phyloP scores from a whole-genome alignment of 768 basidiomycete species.

The Calocera viscosa region DNA sequence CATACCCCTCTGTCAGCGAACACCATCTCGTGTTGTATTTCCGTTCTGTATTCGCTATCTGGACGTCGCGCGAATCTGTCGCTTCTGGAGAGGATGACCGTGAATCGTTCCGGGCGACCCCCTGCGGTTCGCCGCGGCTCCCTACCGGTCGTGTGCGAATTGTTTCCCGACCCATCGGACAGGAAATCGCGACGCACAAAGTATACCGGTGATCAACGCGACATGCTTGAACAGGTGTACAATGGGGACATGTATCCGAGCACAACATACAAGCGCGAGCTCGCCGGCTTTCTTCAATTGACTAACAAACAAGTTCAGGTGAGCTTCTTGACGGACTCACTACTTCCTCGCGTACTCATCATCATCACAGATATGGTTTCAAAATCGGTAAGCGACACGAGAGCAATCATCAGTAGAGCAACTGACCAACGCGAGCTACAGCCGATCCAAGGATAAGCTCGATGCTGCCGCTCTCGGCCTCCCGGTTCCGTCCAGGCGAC shows the following conservation, averaged over 20 bases:
- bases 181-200: not conserved
- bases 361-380: not conserved
- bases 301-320: constrained; percentile 6
- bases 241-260: constrained; percentile 6
- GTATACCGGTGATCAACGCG: constrained; percentile 1
- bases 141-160: not conserved
- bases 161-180: not conserved
- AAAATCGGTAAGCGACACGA: not conserved
- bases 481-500: not conserved
- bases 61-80: not conserved
- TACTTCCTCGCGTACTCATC: not conserved
- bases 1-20: not conserved
- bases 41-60: not conserved
- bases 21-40: not conserved
- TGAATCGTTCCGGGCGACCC: not conserved
- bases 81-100: not conserved
- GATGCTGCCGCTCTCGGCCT: not conserved
- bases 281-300: not conserved
- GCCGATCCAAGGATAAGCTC: not conserved
- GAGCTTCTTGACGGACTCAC: not conserved
- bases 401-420: not conserved
- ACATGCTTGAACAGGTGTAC: constrained; percentile 3
- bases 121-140: not conserved
- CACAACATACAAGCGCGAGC: constrained; percentile 5
- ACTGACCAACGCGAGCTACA: not conserved